Conservation (phyloP, 2,329 filamentous ascomycete genomes). For the Cladosporium halotolerans region DNA sequence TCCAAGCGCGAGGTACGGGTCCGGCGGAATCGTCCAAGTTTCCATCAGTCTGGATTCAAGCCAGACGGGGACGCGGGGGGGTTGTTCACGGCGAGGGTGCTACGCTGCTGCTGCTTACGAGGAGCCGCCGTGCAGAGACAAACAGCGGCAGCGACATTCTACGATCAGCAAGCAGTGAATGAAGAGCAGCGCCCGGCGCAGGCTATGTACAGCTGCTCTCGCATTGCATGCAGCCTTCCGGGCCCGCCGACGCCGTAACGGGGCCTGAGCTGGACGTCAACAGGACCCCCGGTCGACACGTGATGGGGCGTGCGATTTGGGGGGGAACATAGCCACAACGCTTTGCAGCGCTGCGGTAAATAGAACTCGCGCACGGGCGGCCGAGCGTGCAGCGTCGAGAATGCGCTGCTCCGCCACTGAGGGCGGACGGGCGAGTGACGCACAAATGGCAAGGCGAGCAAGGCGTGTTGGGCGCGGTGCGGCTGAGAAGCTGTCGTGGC, state of each 20-base stretch:
- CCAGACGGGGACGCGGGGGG: no score
- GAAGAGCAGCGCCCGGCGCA: no score
- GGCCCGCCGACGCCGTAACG: slow-evolving; percentile 10
- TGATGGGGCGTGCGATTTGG: slow-evolving; percentile 2
- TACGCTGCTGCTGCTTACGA: no score
- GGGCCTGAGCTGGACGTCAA: slow-evolving; percentile 10
- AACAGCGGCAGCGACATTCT: no score
- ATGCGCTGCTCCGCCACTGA: slow-evolving; percentile 8
- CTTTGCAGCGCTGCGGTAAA: not conserved
- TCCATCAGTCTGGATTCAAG: slow-evolving; percentile 1
- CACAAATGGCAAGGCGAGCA: slow-evolving; percentile 2
- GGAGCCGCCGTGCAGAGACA: no score
- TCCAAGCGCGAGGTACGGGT: slow-evolving; percentile 78
- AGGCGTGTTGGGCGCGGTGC: not conserved
- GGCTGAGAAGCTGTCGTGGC: not conserved
- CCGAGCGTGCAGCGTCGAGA: not conserved
- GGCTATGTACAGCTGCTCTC: no score
- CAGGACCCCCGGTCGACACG: slow-evolving; percentile 6
- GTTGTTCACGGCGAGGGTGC: no score
- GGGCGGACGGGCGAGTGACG: not conserved
- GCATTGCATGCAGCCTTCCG: slow-evolving; percentile 8
- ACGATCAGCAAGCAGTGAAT: no score
- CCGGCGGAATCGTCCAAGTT: slow-evolving; percentile 39
- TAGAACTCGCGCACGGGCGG: not conserved
- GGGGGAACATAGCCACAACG: slow-evolving; percentile 10